Evolutionary conservation across 108 stramenopile species (phyloP), one percentile per base, ranked within the genome.

Genomic region (Poteriospumella lacustris): DNA sequence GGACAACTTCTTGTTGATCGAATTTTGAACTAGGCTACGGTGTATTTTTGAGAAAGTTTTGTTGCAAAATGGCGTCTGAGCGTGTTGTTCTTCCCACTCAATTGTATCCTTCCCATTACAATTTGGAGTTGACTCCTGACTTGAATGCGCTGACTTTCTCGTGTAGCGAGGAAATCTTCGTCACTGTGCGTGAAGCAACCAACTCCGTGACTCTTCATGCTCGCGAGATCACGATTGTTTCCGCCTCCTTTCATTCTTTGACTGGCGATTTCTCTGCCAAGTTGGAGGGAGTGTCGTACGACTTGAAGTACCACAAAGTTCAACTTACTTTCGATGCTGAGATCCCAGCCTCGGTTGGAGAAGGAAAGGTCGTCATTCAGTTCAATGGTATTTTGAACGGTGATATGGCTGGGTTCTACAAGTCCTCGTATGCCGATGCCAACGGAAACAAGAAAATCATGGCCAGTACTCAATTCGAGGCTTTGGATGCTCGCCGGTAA

Each of bases 181-280:
- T 56, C 19, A 24, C n/a, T 19, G 52, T n/a, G n/a, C n/a, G n/a
- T n/a, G n/a, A n/a, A n/a, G 75, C 87, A 29, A 79, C 80, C 78
- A 86, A 82, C 24, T 81, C 79, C 15, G 88, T 96, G 47, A 77
- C 59, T 29, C 82, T 96, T 82, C 96, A 96, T 79, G 85, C 91
- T 85, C 92, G 93, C 76, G 94, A 95, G 78, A 85, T 96, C 15
- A 80, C 85, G 62, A 89, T 92, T 77, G 69, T 78, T 41, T 78
- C 72, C 59, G 93, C 91, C 38, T 84, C 83, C 12, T 83, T 88
- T 69, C 75, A 67, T 0, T n/a, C n/a, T n/a, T n/a, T n/a, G n/a
- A n/a, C n/a, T n/a, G n/a, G n/a, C n/a, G n/a, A n/a, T n/a, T n/a
- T n/a, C n/a, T n/a, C n/a, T n/a, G n/a, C n/a, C n/a, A n/a, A n/a